Base-by-base conservation (phyloP, 805 yeast species). In the Wilhelminamyces savonicus region DNA sequence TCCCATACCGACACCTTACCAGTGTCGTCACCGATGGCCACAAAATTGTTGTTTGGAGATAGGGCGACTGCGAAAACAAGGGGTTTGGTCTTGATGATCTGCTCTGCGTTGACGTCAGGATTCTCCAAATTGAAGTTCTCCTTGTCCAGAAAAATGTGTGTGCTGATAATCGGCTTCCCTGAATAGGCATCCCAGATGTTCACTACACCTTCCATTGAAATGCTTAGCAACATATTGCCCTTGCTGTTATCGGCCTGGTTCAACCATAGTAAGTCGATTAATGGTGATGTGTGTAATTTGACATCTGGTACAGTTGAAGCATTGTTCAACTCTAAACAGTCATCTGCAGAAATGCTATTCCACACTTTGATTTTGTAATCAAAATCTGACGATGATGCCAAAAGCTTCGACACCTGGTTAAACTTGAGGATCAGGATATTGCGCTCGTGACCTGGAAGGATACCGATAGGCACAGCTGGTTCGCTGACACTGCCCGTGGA, bases 281-380 rank as follows among this genome's bases (percentile, higher is more conserved):
- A 62, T 16, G 84, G 75, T 32, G 76, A 71, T 2, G 74, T 61
- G 48, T 80, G 86, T 17, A 35, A 33, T 24, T 41, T 47, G 16
- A 49, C 21, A 21, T 30, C 15, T 3, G 40, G 32, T 14, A 28
- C 29, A 11, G 37, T 23, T 7, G 39, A 40, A 3, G 44, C 30
- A 4, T 25, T 29, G 6, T 51, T 55, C 21, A 59, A 36, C 30
- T 59, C 62, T 19, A 55, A 69, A 21, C 69, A 56, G 17, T 75
- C 69, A 35, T 72, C 73, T 15, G 72, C 56, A 19, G 76, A 71
- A 16, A 69, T 69, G 21, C 86, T 81, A 44, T 69, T 73, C 95
- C 95, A 88, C 13, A 86, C 62, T 41, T 84, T 71, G 7, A 87
- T 66, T 0, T 71, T 62, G 32, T 73, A 69, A 50, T 88, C 96